These are phyloP conservation scores for Yamadazyma jaroonii DNA, from an alignment of 1,139 yeast genomes.

Conservation along the genomic window DNA sequence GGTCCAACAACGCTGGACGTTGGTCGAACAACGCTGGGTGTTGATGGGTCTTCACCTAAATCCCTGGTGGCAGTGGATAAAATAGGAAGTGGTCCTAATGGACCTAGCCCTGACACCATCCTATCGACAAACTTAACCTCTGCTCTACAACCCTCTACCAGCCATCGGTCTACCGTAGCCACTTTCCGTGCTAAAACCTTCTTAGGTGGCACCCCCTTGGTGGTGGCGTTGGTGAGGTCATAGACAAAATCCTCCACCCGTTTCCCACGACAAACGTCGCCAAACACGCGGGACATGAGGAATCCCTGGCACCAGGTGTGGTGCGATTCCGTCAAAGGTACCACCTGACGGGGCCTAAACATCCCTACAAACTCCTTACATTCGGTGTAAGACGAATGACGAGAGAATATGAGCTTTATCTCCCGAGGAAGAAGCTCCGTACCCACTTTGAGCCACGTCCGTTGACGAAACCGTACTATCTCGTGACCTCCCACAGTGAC, in stretches of 20 bases:
- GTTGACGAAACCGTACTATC: conserved; percentile 20
- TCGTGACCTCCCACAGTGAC: conserved; percentile 23
- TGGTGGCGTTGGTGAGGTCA: conserved; percentile 24
- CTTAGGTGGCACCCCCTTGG: conserved; percentile 21
- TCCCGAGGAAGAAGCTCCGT: conserved; percentile 37
- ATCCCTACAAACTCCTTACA: conserved; percentile 32
- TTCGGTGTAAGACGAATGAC: conserved; percentile 56
- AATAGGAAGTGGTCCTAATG: too few species aligned
- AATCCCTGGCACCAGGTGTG: conserved; percentile 42
- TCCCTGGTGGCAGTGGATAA: too few species aligned
- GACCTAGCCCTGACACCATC: too few species aligned
- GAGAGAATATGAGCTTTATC: conserved; percentile 43
- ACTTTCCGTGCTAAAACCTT: conserved; percentile 19
- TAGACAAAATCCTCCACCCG: conserved; percentile 20
- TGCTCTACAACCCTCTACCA: conserved; percentile 26
- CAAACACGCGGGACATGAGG: conserved; percentile 43
- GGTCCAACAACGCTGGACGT: too few species aligned
- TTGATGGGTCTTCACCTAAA: too few species aligned
- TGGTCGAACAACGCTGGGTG: too few species aligned
- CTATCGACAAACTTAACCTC: conserved; percentile 22
- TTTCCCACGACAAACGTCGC: conserved; percentile 28
- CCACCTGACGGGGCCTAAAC: conserved; percentile 44
- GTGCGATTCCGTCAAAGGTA: conserved; percentile 40
- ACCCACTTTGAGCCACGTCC: conserved; percentile 29
- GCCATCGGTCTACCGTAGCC: conserved; percentile 33